phyloP scores from a whole-genome alignment of 768 basidiomycete species.

The Mycena maculata region DNA sequence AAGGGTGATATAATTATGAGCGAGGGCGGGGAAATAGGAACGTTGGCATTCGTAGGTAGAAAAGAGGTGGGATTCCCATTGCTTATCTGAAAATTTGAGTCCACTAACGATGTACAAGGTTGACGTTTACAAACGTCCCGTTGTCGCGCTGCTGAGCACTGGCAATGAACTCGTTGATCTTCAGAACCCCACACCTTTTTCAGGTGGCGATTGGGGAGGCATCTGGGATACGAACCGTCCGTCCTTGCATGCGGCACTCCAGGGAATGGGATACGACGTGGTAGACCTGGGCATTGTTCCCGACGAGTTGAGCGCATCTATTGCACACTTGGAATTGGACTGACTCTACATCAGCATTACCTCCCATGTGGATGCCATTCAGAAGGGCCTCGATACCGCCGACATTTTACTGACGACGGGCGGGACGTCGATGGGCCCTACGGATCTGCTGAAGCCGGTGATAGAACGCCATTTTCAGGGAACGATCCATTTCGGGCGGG shows the following conservation, averaged over 20 bases:
- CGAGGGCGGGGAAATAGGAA: slow-evolving; percentile 86
- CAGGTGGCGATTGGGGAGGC: slow-evolving; percentile 67
- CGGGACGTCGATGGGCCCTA: slow-evolving; percentile 92
- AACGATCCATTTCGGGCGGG: slow-evolving; percentile 86
- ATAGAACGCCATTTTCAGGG: slow-evolving; percentile 84
- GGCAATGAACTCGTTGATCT: slow-evolving; percentile 85
- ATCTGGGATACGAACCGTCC: slow-evolving; percentile 92
- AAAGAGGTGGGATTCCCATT: slow-evolving; percentile 61
- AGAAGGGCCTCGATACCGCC: slow-evolving; percentile 66
- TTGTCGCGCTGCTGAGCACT: slow-evolving; percentile 85
- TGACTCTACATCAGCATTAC: slow-evolving; percentile 54
- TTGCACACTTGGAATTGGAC: background rate
- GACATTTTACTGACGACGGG: slow-evolving; percentile 89
- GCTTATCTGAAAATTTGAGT: background rate
- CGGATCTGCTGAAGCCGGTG: slow-evolving; percentile 88
- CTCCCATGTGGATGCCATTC: slow-evolving; percentile 68
- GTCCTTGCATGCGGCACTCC: slow-evolving; percentile 74
- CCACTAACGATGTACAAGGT: slow-evolving; percentile 58
- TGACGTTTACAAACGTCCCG: slow-evolving; percentile 74
- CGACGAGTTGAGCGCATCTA: slow-evolving; percentile 66
- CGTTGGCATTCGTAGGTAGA: slow-evolving; percentile 81
- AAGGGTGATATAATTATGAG: slow-evolving; percentile 70
- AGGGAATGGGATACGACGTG: slow-evolving; percentile 80
- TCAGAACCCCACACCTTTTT: slow-evolving; percentile 51
- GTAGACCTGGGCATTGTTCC: slow-evolving; percentile 84